Conservation (phyloP, 768 basidiomycete species). For the Obba rivulosa region DNA sequence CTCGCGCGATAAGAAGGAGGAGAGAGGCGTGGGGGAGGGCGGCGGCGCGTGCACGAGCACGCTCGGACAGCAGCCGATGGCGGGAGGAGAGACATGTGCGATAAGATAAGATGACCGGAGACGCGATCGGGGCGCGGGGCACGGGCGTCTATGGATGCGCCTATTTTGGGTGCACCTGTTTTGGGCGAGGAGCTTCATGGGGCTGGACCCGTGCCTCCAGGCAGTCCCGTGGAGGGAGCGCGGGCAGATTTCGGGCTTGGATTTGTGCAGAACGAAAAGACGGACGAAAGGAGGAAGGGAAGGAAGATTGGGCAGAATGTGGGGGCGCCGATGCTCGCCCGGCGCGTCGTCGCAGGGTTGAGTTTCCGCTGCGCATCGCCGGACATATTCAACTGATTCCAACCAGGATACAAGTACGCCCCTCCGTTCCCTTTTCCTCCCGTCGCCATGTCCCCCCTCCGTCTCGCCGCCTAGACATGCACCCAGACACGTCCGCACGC, state of each 20-base stretch:
- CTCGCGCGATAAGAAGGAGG: not conserved
- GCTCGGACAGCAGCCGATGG: not conserved
- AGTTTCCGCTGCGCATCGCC: not conserved
- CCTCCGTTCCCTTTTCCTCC: not conserved
- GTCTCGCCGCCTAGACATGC: not conserved
- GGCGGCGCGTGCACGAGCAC: too few relatives aligned
- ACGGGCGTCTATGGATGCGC: too few relatives aligned
- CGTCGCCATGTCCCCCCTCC: conserved; percentile 6
- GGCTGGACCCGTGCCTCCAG: too few relatives aligned
- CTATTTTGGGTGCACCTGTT: too few relatives aligned
- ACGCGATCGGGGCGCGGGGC: too few relatives aligned
- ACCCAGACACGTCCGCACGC: not conserved
- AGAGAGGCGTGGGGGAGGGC: not conserved
- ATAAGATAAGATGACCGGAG: not conserved
- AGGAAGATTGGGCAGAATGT: not conserved
- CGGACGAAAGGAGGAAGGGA: too few relatives aligned
- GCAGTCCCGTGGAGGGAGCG: too few relatives aligned
- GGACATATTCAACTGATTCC: not conserved
- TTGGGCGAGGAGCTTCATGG: too few relatives aligned
- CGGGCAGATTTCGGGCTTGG: too few relatives aligned
- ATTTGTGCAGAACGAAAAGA: too few relatives aligned
- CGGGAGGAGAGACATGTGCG: not conserved
- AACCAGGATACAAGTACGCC: not conserved
- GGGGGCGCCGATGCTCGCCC: not conserved
- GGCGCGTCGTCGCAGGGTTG: not conserved